Conservation (phyloP, 1,284 basidiomycete genomes). For the Boletus semigastroideus region DNA sequence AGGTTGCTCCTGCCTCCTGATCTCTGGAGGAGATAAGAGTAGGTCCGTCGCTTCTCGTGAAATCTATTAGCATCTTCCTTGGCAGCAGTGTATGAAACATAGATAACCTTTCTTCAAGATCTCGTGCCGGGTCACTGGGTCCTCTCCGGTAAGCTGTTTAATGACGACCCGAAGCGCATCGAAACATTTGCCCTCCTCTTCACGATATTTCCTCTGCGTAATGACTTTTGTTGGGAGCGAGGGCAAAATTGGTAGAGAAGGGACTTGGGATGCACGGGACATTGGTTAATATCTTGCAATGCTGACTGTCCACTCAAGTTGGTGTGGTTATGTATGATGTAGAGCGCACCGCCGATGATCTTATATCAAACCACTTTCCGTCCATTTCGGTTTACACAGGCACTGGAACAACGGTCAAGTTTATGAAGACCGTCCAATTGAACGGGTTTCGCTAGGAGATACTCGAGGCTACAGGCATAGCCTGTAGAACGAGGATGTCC, state of each 20-base stretch:
- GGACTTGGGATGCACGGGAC: not conserved
- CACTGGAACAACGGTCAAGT: not conserved
- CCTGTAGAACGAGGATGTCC: not conserved
- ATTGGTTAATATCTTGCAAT: not conserved
- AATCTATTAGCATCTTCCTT: not conserved
- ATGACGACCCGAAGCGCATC: constrained; percentile 11
- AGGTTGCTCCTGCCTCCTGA: not conserved
- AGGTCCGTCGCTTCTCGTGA: constrained; percentile 12
- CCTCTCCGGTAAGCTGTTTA: constrained; percentile 16
- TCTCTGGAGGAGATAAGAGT: not conserved
- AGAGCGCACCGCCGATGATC: not conserved
- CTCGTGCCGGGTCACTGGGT: constrained; percentile 21
- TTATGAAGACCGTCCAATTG: not conserved
- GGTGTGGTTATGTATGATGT: not conserved
- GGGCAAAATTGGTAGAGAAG: not conserved
- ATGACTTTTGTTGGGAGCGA: constrained; percentile 6
- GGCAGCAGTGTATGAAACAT: not conserved
- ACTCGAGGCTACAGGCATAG: no score
- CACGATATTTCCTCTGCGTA: constrained; percentile 22
- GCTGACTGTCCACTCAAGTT: not conserved
- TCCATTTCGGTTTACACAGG: not conserved
- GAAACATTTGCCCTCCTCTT: constrained; percentile 21
- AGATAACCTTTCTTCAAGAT: constrained; percentile 21
- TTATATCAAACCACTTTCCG: not conserved
- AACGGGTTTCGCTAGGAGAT: not conserved